Conservation (phyloP, 2,329 filamentous ascomycete genomes). For the Apiospora malaysiana region DNA sequence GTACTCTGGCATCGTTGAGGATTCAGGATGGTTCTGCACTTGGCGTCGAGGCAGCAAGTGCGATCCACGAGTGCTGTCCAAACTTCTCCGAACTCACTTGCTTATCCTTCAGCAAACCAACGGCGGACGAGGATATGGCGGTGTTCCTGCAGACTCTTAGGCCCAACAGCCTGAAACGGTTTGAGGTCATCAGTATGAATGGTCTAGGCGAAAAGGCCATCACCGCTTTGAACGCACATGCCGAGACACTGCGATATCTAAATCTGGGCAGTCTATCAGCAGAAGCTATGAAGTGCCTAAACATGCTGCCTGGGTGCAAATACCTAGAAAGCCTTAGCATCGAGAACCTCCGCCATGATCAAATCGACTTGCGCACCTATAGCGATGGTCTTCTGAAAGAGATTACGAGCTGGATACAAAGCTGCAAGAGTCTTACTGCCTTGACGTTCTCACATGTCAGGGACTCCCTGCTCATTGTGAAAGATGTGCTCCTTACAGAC, state of each 20-base stretch:
- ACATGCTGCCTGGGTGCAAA: conserved; percentile 41
- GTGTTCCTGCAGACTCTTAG: conserved; percentile 62
- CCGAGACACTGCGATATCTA: conserved; percentile 42
- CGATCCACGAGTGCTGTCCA: conserved; percentile 64
- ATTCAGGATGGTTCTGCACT: conserved; percentile 67
- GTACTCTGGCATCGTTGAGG: conserved; percentile 62
- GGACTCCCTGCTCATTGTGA: conserved; percentile 46
- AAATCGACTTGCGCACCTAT: conserved; percentile 30
- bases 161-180: conserved; percentile 61
- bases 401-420: conserved; percentile 40
- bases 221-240: conserved; percentile 54
- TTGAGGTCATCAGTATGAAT: conserved; percentile 63
- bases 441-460: conserved; percentile 50
- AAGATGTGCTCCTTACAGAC: conserved; percentile 33
- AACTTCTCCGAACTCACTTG: conserved; percentile 66
- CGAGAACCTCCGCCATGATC: conserved; percentile 33
- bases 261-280: conserved; percentile 39
- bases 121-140: conserved; percentile 63
- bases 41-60: conserved; percentile 56
- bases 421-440: conserved; percentile 34
- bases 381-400: conserved; percentile 35
- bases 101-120: conserved; percentile 49
- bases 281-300: conserved; percentile 37
- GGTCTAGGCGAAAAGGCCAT: conserved; percentile 61
- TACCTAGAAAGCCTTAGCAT: conserved; percentile 42